phyloP scores from a whole-genome alignment of 306 rosid genomes.

The Delonix regia region DNA sequence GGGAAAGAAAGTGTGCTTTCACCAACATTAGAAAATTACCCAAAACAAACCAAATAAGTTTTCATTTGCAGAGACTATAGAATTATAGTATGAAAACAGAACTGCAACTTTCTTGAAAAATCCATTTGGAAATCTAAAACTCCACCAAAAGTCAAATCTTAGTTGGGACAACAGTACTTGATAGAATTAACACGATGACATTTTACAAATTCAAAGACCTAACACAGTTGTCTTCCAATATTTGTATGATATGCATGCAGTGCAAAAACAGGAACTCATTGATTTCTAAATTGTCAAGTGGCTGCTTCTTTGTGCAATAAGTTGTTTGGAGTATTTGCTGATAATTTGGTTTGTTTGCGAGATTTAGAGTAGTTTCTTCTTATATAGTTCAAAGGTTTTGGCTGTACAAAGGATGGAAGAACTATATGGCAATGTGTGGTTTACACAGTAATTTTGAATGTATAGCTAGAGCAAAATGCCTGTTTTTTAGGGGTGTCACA shows the following conservation, averaged over 20 bases:
- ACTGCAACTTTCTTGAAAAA: neutral
- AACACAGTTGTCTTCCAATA: neutral
- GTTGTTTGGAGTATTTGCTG: neutral
- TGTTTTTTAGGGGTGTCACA: neutral
- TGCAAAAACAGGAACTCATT: neutral
- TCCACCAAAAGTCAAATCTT: neutral
- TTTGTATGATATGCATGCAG: neutral
- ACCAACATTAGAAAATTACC: slow-evolving; percentile 7
- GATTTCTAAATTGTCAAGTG: neutral
- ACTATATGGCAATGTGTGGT: neutral
- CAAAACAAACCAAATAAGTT: slow-evolving; percentile 1
- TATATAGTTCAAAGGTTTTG: neutral
- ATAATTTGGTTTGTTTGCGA: neutral
- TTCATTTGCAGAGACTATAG: neutral
- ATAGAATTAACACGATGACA: neutral
- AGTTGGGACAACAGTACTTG: neutral
- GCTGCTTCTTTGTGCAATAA: neutral
- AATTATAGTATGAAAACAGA: neutral
- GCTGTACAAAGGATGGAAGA: neutral
- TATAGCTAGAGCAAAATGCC: neutral
- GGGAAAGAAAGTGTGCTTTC: slow-evolving; percentile 14
- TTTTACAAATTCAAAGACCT: neutral
- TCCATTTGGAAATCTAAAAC: neutral
- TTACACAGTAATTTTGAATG: neutral
- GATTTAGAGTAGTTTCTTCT: neutral